Conservation (phyloP, 2,329 filamentous ascomycete genomes). For the Aspergillus pseudonomiae region DNA sequence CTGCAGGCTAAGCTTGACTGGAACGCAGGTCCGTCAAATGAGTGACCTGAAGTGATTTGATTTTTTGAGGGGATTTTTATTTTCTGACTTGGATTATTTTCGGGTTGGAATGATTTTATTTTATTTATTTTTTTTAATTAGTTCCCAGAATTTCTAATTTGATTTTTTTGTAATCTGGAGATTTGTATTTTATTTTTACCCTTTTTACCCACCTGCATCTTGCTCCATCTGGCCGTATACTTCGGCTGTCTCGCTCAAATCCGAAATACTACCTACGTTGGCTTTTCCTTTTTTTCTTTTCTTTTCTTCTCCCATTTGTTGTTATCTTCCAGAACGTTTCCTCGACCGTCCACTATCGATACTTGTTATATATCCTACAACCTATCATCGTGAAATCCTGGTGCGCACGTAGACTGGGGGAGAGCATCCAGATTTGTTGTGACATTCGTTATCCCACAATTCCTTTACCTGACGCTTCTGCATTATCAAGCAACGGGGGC, state of each 20-base stretch:
- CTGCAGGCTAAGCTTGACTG: constrained; percentile 30
- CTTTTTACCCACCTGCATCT: constrained; percentile 24
- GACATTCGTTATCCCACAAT: background rate
- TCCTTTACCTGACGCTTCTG: constrained; percentile 8
- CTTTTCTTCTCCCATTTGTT: background rate
- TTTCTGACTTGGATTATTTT: background rate
- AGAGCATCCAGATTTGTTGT: background rate
- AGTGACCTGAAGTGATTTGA: constrained; percentile 11
- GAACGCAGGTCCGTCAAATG: constrained; percentile 29
- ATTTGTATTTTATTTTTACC: constrained; percentile 7
- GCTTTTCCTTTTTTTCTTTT: constrained; percentile 4
- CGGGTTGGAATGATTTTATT: background rate
- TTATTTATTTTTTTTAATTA: background rate
- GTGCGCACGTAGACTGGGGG: constrained; percentile 12
- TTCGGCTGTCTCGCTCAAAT: constrained; percentile 18
- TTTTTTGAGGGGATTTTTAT: background rate
- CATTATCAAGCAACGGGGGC: constrained; percentile 13
- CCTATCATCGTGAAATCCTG: constrained; percentile 18
- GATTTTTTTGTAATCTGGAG: background rate
- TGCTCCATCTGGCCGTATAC: constrained; percentile 21
- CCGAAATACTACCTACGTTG: constrained; percentile 12
- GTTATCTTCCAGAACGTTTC: constrained; percentile 23
- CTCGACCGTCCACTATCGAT: constrained; percentile 13
- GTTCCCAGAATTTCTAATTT: background rate
- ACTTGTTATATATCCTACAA: constrained; percentile 15